A percentile compares a stretch with the other conserved stretches of the same genome.
These are phyloP conservation scores for Suillus placidus DNA, from an alignment of 768 basidiomycete species.

Conservation along the genomic window DNA sequence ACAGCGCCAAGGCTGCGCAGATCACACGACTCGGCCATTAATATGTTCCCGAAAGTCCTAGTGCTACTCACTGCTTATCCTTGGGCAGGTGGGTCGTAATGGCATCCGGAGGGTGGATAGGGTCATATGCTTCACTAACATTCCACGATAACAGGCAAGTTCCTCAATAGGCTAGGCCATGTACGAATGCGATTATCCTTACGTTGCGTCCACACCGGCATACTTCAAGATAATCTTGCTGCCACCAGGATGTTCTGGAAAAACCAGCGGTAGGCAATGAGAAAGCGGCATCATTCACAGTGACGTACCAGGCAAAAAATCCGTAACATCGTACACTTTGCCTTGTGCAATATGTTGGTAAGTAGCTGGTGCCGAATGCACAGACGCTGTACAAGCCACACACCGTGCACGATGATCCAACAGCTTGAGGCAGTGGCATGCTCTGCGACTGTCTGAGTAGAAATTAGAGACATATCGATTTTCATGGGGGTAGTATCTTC, in stretches of 20 bases:
- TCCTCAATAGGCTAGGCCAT: background rate
- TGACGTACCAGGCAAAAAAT: constrained; percentile 66
- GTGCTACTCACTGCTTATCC: constrained; percentile 74
- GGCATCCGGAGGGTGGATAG: constrained; percentile 85
- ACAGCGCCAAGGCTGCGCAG: constrained; percentile 64
- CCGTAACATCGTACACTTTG: constrained; percentile 78
- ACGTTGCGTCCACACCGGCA: constrained; percentile 90
- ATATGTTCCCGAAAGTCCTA: background rate
- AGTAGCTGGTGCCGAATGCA: background rate
- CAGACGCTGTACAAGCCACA: constrained; percentile 16
- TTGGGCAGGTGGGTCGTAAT: constrained; percentile 75
- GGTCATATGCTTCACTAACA: constrained; percentile 74
- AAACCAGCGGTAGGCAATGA: background rate
- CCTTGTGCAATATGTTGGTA: constrained; percentile 40
- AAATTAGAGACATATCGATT: constrained; percentile 22
- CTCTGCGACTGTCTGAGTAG: constrained; percentile 40
- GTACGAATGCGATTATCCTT: constrained; percentile 28
- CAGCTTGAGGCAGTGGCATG: constrained; percentile 65
- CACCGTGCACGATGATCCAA: constrained; percentile 87
- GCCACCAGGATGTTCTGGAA: constrained; percentile 73
- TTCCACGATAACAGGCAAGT: constrained; percentile 10
- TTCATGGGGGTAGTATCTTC: background rate
- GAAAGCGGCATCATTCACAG: background rate
- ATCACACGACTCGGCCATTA: background rate
- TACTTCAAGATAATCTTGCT: constrained; percentile 86